Evolutionary conservation across 2,329 filamentous ascomycete species (phyloP).

Genomic region (Colletotrichum sublineola): DNA sequence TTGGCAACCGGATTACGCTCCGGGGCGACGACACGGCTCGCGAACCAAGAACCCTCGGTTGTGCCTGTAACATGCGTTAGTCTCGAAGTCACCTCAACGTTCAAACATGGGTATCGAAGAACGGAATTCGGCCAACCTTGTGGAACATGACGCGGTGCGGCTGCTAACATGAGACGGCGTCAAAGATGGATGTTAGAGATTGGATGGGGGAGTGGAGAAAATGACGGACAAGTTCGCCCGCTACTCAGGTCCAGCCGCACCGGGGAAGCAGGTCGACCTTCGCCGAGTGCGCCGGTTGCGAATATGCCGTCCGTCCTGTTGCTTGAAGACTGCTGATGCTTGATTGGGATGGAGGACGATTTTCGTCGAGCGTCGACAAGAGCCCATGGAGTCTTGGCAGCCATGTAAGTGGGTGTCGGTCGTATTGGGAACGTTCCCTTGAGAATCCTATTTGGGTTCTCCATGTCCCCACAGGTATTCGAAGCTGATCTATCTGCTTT

Average conservation of each 20-base stretch:
- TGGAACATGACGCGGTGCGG: constrained; percentile 19
- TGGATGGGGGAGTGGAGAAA: constrained; percentile 24
- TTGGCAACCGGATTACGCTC: not conserved
- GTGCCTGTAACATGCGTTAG: not conserved
- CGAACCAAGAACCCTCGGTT: not conserved
- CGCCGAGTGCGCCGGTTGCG: constrained; percentile 2
- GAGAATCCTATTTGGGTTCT: not conserved
- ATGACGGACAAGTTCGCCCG: constrained; percentile 27
- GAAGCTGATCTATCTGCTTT: not conserved
- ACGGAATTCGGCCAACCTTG: constrained; percentile 29
- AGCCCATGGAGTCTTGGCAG: not conserved
- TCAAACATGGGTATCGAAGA: not conserved
- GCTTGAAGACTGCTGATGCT: not conserved
- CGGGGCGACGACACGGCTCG: not conserved
- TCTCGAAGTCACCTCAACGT: not conserved
- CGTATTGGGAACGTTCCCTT: not conserved
- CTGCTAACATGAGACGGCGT: constrained; percentile 37
- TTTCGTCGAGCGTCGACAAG: not conserved
- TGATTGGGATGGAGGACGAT: not conserved
- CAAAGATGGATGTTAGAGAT: constrained; percentile 19
- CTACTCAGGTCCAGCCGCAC: constrained; percentile 29
- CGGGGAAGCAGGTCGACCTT: constrained; percentile 32
- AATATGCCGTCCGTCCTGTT: not conserved
- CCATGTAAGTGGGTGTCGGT: too few species aligned
- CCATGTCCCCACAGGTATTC: not conserved